Base-by-base conservation (phyloP, 768 basidiomycete genomes). In the Lepiota brunneoincarnata region DNA sequence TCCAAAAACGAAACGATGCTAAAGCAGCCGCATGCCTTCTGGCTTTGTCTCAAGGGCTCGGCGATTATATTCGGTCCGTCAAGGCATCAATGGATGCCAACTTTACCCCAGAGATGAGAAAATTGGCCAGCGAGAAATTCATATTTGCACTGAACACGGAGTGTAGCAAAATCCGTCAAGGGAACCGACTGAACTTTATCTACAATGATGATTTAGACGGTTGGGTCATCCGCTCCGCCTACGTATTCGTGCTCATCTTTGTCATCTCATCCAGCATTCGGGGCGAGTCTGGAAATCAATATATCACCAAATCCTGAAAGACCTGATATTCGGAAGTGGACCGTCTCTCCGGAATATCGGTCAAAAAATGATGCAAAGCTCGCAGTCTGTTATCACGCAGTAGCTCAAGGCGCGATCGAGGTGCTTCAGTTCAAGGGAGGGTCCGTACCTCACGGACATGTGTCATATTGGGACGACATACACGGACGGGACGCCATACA, bases 21-120 rank as follows among this genome's bases (percentile, higher is more conserved):
- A 87, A 85, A 64, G 74, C 77, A 0, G 89, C 87, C 0, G 88
- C 81, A 2, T 82, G 79, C 55, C 66, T 90, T 20, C 70, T 81
- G 14, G 88, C 86, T 0, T 79, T 89, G 64, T 81, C 84, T 2
- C 76, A 82, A 56, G 83, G 83, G 7, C 69, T 84, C 9, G 83
- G 82, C 4, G 67, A 73, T 18, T 83, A 83, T 58, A 77, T 86
- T 40, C 81, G 79, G 15, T 63, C 67, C 3, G 64, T 83, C 31
- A 66, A 67, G 15, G 67, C 67, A 10, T 72, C 68, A 15, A 59
- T 77, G 6, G 81, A 83, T 40, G 67, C 68, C 24, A 79, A 72
- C 43, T 59, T 87, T 43, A 69, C 82, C 0, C 61, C 75, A 10
- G 63, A 70, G 6, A 75, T 74, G 66, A 74, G 78, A 46, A 70